Evolutionary conservation across 495 filamentous ascomycete genomes (phyloP), one percentile per base, ranked within the genome.

Genomic region (Neurospora terricola): DNA sequence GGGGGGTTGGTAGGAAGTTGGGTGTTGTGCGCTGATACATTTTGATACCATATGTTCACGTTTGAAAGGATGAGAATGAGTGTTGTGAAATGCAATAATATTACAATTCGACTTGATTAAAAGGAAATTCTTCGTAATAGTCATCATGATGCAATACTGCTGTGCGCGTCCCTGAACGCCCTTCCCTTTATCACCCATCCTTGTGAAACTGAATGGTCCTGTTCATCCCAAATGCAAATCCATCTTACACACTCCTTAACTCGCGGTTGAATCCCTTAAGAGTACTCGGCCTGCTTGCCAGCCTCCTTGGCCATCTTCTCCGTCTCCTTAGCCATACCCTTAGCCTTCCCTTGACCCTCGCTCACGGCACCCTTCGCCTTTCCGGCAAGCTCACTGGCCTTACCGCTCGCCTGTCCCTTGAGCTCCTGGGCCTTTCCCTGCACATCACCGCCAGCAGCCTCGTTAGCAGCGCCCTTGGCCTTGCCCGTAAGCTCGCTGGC

Each of bases 401-500:
- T 70, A 6, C 75, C 76, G 21, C 18, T 38, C 59, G 66, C 75
- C 69, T 75, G 37, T 4, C 73, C 73, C 72, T 71, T 71, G 0
- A 59, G 73, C 70, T 76, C 38, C 62, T 69, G 72, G 43, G 40
- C 45, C 14, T 42, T 69, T 3, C 72, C 73, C 70, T 74, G 34
- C 30, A 71, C 71, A 71, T 72, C 38, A 40, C 54, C 54, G 0
- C 54, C 73, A 30, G 71, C 39, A 36, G 72, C 43, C 74, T 77
- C 70, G 21, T 72, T 27, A 10, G 73, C 75, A 14, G 62, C 72
- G 3, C 74, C 77, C 73, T 83, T 81, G 0, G 74, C 77, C 62
- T 79, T n/a, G n/a, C n/a, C n/a, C n/a, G n/a, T n/a, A n/a, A n/a
- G n/a, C n/a, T n/a, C n/a, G n/a, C n/a, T n/a, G n/a, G n/a, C 77